Evolutionary conservation across 129 eudicot species (phyloP), one percentile per base, ranked within the genome.

Genomic region (Pseudognaphalium luteoalbum): DNA sequence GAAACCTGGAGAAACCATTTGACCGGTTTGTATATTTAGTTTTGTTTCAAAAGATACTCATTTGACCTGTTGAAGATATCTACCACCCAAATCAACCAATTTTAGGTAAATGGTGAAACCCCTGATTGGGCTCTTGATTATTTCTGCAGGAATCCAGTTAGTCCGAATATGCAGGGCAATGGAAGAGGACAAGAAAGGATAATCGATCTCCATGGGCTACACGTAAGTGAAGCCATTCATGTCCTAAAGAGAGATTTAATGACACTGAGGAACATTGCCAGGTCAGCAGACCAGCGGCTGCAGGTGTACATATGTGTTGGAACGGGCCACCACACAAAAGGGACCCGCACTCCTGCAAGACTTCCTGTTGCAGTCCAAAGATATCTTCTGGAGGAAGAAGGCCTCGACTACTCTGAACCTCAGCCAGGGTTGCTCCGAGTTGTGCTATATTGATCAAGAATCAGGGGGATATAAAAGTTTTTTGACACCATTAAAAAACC

Each of bases 391-490:
- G 96, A 88, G 60, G 97, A 91, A 41, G 97, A 89, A 57, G 92
- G 96, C 47, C 89, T 92, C 0, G 88, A 92, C 69, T 92, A 76
- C 84, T 73, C 91, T 30, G 96, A 92, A 78, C 96, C 97, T 70
- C 97, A 85, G 54, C 91, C 97, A 6, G 97, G 97, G 52, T 84
- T 92, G 28, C 92, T 92, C 62, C 86, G 93, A n/a, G 96, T 92
- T 73, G 87, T 92, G 79, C 6, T 92, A 82, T 87, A 85, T 80
- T 92, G 87, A 91, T 68, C 2, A 63, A 75, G 30, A 66, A 68
- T 52, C 71, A 50, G 50, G 75, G 71, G 70, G 51, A 41, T 39
- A 37, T 47, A 35, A 39, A 74, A 80, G 78, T 70, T 60, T 75
- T 78, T 88, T 84, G 86, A 85, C 83, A 81, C 72, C 34, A 70